Percentiles rank a stretch among this genome's conserved stretches.
Conservation (phyloP, 2,329 filamentous ascomycete species). For the Phoma herbarum region DNA sequence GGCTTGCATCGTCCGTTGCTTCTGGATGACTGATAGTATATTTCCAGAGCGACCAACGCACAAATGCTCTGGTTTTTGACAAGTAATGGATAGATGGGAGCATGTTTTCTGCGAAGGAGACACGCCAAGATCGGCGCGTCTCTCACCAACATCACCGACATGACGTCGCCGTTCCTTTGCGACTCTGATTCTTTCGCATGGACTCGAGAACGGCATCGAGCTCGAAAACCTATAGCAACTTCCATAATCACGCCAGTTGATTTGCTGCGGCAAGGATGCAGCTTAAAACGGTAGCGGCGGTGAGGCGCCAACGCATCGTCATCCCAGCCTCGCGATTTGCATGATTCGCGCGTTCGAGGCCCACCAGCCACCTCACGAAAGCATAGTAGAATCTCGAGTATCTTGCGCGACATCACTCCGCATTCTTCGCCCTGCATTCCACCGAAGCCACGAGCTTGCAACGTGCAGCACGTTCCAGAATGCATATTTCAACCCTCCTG, state of each 20-base stretch:
- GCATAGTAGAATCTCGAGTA: conserved; percentile 19
- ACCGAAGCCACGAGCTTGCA: conserved; percentile 17
- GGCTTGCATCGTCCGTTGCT: not conserved
- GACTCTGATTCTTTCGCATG: not conserved
- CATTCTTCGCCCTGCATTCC: conserved; percentile 29
- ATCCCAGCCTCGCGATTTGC: conserved; percentile 49
- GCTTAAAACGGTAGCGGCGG: conserved; percentile 28
- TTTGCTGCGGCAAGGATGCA: conserved; percentile 8
- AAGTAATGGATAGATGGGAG: not conserved
- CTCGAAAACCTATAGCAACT: conserved; percentile 4
- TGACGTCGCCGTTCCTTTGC: conserved; percentile 13
- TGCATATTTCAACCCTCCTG: conserved; percentile 41
- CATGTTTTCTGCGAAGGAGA: not conserved
- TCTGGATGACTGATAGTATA: not conserved
- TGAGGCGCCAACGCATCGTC: conserved; percentile 41
- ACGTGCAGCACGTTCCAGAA: conserved; percentile 20
- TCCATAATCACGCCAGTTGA: not conserved
- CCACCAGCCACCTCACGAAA: conserved; percentile 44
- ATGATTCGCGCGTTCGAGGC: conserved; percentile 29
- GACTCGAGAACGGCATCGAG: conserved; percentile 1
- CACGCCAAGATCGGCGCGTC: conserved; percentile 11
- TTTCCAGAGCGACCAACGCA: not conserved
- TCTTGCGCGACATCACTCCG: conserved; percentile 13
- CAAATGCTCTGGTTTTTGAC: not conserved
- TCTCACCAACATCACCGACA: conserved; percentile 4